Percentiles rank a stretch among this genome's conserved stretches.
Evolutionary conservation across 2,329 filamentous ascomycete genomes (phyloP).

Genomic region (Teratosphaeria pseudoeucalypti): DNA sequence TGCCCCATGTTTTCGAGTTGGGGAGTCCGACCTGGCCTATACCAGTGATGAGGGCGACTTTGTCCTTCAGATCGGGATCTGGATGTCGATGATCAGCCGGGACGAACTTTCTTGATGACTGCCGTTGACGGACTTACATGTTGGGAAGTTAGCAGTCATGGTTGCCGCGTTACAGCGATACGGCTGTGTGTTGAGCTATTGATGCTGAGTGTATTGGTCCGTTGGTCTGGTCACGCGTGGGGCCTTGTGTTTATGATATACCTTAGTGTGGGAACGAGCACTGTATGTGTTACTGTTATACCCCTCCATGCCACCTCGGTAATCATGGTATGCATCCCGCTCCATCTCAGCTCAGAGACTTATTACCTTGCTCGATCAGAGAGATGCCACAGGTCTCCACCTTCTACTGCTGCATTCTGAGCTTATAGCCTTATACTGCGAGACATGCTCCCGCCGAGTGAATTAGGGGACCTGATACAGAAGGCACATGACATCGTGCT

Average conservation of each 20-base stretch:
- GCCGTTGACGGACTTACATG: background rate
- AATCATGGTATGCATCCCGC: background rate
- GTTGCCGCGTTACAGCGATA: background rate
- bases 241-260: background rate
- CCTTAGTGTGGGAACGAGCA: background rate
- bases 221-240: background rate
- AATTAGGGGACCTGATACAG: too few species aligned
- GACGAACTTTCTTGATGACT: background rate
- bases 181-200: background rate
- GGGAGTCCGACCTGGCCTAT: constrained; percentile 31
- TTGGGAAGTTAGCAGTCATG: background rate
- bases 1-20: constrained; percentile 37
- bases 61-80: constrained; percentile 27
- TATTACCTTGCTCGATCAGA: background rate
- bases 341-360: background rate
- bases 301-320: background rate
- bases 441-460: too few species aligned
- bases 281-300: background rate
- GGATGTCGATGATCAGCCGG: background rate
- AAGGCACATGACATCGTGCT: too few species aligned
- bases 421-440: background rate
- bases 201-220: background rate
- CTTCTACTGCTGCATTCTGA: background rate
- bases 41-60: constrained; percentile 38
- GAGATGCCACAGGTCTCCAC: background rate